Evolutionary conservation across 495 filamentous ascomycete genomes (phyloP), one percentile per base, ranked within the genome.

Genomic region (Aspergillus hancockii): DNA sequence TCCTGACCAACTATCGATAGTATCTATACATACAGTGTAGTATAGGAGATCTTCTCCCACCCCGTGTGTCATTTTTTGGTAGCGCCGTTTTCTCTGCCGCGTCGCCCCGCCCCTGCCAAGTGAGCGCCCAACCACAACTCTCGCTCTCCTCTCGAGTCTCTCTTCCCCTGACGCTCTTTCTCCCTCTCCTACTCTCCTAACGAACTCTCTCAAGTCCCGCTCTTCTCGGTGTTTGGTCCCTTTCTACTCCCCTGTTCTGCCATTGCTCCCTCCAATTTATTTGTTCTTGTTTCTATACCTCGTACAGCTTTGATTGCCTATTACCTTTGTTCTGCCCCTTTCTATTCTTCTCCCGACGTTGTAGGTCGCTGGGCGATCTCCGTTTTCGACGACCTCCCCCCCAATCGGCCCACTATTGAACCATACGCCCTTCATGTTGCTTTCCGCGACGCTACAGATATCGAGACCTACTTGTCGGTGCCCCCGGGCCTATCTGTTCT

Each of bases 391-490:
- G n/a, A n/a, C n/a, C n/a, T n/a, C n/a, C 62, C 64, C 64, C 62
- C 60, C 62, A 61, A 60, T 56, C 58, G 58, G 36, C 43, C 57
- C 52, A 41, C 56, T 61, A 47, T 50, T 49, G 50, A 63, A n/a
- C 43, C 51, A 55, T 54, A 61, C 63, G 74, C 71, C 74, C 75
- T 76, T 75, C 74, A 78, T 78, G 75, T 73, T 72, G 58, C 59
- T 58, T 62, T 68, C 63, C 69, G 62, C 66, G 68, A 67, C 58
- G 51, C 64, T 61, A 52, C 68, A 58, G 57, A 71, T 49, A 30
- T 58, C 53, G 51, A 49, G 54, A 41, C 64, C 47, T 47, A 67
- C 65, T 51, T 58, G 58, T 46, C 63, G 60, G 59, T 67, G 65
- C 57, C 61, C 63, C 54, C 59, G 63, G 66, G 66, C 72, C 54